Evolutionary conservation across 768 basidiomycete genomes (phyloP).

Genomic region (Mycena latifolia): DNA sequence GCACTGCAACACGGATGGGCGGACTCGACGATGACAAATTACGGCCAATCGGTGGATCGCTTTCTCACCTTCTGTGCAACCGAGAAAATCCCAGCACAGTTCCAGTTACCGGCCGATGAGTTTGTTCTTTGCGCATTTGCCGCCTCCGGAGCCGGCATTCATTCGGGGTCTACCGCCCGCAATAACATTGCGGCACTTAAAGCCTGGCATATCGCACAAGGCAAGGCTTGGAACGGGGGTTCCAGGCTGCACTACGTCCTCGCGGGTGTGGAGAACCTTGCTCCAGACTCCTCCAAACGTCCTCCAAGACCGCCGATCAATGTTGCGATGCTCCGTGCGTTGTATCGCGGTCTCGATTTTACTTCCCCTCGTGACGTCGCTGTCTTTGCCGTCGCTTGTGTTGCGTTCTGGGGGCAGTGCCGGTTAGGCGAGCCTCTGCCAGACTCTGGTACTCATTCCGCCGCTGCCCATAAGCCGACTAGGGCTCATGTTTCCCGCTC

Average conservation of each 20-base stretch:
- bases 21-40: neutral
- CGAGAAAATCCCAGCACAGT: neutral
- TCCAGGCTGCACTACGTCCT: conserved; percentile 39
- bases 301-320: conserved; percentile 40
- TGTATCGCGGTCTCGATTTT: conserved; percentile 38
- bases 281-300: conserved; percentile 35
- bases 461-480: conserved; percentile 30
- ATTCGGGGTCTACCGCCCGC: conserved; percentile 35
- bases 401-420: conserved; percentile 52
- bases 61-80: neutral
- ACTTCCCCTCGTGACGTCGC: conserved; percentile 43
- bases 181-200: conserved; percentile 43
- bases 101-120: conserved; percentile 24
- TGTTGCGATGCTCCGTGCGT: conserved; percentile 40
- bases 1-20: conserved; percentile 10
- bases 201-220: conserved; percentile 49
- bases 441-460: conserved; percentile 20
- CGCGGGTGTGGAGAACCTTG: conserved; percentile 38
- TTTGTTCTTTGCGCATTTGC: conserved; percentile 45
- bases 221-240: conserved; percentile 38
- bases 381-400: conserved; percentile 46
- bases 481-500: conserved; percentile 7
- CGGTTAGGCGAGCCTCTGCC: conserved; percentile 45
- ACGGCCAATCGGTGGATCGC: neutral
- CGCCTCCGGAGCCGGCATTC: conserved; percentile 36